Base-by-base conservation (phyloP, 2,329 filamentous ascomycete species). In the Alternaria hordeiaustralica region DNA sequence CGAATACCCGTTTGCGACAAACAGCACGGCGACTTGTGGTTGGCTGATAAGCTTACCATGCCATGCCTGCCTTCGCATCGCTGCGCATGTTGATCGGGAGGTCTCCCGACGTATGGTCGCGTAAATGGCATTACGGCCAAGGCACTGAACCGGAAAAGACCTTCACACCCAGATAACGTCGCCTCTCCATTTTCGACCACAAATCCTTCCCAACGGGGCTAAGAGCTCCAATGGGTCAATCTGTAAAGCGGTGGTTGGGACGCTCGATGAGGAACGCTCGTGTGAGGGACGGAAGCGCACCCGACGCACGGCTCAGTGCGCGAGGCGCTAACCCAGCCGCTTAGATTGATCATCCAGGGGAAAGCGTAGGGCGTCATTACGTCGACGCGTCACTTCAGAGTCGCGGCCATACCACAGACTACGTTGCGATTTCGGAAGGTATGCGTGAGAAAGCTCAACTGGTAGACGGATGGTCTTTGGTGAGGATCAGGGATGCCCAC, bases 1-100 rank as follows among this genome's bases (percentile, higher is more conserved):
- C 65, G 55, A 54, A 47, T 63, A 62, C 46, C 68, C 68, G 68
- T 58, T 25, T 21, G 50, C 53, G 8, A 51, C 26, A 33, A 21
- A 21, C 20, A 21, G 26, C 20, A 60, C 51, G 20, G 46, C 51
- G 46, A 33, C 47, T 25, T 57, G 61, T 18, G 26, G 47, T 33
- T 33, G 26, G 47, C 18, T 26, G 47, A 51, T 51, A 51, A 51
- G 47, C 47, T 33, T 4, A 51, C 47, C 12, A 33, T 13, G 47
- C 26, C 26, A 20, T 12, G 28, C 47, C 3, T 18, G 26, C 26
- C 25, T 49, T 49, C 46, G 46, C 26, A 33, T 51, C 18, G n/a
- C 26, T 20, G 28, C 47, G 26, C n/a, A 33, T 21, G 8, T 51
- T 15, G 47, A 51, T 51, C 47, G 47, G 47, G 47, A 33, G 26